Base-by-base conservation (phyloP, 345 rosid species). In the Bruguiera sexangula region DNA sequence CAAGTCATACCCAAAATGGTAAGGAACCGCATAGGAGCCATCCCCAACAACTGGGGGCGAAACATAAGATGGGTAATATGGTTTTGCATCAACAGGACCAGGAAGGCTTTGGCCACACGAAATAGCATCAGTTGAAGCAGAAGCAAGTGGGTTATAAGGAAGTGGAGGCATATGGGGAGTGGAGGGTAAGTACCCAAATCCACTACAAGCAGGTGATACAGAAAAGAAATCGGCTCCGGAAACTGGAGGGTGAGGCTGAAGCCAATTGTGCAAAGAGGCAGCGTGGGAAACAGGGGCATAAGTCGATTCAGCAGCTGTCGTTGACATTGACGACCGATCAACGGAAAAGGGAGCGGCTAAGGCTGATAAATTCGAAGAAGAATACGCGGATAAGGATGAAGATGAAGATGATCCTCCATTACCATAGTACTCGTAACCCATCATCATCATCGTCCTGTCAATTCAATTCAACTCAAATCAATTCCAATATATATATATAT, bases 301-400 rank as follows among this genome's bases (percentile, higher is more conserved):
- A 51, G 68, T 20, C 8, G 76, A 79, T 61, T 81, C 87, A 27
- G 29, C 29, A 27, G 29, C 29, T 27, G 29, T 27, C 29, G 29
- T 27, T 27, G 29, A 27, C 2, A 68, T 58, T 5, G 58, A 63
- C 26, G 83, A 76, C 30, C 83, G 75, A 27, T 79, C 83, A 24
- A 83, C 88, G 3, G 85, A 83, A 56, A 87, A 87, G 32, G 91
- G 91, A 5, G 85, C 87, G 62, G 91, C 91, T 70, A 73, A 76
- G 69, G 88, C 76, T 5, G 91, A 85, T 68, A 87, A 79, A 75
- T 80, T 83, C 8, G 85, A 84, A 7, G 86, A 69, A 5, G 82
- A 75, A 43, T 78, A 67, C 1, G 84, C 75, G 32, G 82, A 75
- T 37, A 80, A 81, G 52, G 79, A 65, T 2, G 84, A 73, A 39